These are phyloP conservation scores for Chlamydomonas asymmetrica DNA, from an alignment of 139 green algal species.

Conservation along the genomic window DNA sequence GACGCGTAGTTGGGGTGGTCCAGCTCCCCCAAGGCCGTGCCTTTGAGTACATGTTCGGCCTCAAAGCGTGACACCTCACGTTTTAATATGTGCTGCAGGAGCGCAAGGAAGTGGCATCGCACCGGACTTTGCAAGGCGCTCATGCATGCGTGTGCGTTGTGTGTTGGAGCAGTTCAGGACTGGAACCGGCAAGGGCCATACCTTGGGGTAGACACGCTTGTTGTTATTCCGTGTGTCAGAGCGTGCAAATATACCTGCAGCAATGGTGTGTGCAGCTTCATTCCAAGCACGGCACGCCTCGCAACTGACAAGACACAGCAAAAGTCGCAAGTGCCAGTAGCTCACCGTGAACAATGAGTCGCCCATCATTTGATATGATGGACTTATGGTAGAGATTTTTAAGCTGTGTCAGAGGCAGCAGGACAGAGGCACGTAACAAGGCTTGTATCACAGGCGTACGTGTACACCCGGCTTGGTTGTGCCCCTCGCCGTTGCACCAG, in stretches of 20 bases:
- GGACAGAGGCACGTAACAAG: too few relatives aligned
- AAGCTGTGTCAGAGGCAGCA: too few relatives aligned
- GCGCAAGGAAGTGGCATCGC: not conserved
- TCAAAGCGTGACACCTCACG: conserved; percentile 58
- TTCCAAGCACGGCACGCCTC: not conserved
- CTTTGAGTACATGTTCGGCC: conserved; percentile 36
- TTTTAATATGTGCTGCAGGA: conserved; percentile 54
- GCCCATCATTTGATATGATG: conserved; percentile 51
- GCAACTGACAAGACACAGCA: not conserved
- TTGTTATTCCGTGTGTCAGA: conserved; percentile 69
- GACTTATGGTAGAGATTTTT: conserved; percentile 51
- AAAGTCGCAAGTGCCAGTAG: too few relatives aligned
- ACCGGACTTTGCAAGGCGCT: not conserved
- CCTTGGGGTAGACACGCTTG: conserved; percentile 69
- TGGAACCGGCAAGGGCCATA: not conserved
- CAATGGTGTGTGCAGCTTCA: not conserved
- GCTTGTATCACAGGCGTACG: too few relatives aligned
- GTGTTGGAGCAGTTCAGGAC: not conserved
- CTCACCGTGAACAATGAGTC: conserved; percentile 65
- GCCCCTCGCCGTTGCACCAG: not conserved
- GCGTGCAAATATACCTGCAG: conserved; percentile 60
- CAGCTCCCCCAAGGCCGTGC: conserved; percentile 66
- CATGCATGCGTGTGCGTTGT: not conserved
- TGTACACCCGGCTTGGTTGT: too few relatives aligned
- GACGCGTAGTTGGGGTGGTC: conserved; percentile 70